Evolutionary conservation across 495 filamentous ascomycete species (phyloP).

Genomic region (Trichoderma erinaceum): DNA sequence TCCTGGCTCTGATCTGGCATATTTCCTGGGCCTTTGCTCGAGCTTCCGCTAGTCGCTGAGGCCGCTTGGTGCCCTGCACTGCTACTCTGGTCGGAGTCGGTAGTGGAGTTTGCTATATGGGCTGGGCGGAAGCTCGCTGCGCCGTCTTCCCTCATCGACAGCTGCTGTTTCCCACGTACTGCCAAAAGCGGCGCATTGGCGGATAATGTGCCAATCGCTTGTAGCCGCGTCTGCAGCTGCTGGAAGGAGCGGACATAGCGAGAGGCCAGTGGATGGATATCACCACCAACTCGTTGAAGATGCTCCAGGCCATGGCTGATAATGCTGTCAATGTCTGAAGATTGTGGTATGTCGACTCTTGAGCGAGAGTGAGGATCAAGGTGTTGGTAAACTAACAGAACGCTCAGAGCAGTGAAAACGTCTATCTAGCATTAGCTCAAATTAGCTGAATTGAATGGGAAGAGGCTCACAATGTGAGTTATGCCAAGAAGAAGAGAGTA

Average conservation of each 20-base stretch:
- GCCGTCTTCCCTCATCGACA: background rate
- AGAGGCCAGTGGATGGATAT: constrained; percentile 16
- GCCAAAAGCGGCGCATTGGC: constrained; percentile 6
- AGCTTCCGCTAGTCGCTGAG: background rate
- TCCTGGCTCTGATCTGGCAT: background rate
- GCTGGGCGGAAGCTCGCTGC: background rate
- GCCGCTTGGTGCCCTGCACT: background rate
- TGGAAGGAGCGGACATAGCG: constrained; percentile 18
- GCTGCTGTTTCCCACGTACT: background rate
- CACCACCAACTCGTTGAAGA: constrained; percentile 16
- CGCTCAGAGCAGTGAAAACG: constrained; percentile 15
- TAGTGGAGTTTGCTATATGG: background rate
- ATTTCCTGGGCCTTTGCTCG: background rate
- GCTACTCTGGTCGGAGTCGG: background rate
- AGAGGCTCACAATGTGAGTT: constrained; percentile 16
- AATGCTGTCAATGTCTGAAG: constrained; percentile 2
- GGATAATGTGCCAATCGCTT: constrained; percentile 6
- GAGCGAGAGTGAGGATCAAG: constrained; percentile 14
- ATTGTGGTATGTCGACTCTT: constrained; percentile 8
- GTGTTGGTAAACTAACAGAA: constrained; percentile 16
- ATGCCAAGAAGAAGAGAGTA: constrained; percentile 17
- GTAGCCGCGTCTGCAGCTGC: constrained; percentile 17
- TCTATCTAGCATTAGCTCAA: background rate
- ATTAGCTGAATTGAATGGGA: background rate
- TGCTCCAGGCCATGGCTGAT: constrained; percentile 16